Conservation (phyloP, 345 rosid species). For the Pugionium cornutum region DNA sequence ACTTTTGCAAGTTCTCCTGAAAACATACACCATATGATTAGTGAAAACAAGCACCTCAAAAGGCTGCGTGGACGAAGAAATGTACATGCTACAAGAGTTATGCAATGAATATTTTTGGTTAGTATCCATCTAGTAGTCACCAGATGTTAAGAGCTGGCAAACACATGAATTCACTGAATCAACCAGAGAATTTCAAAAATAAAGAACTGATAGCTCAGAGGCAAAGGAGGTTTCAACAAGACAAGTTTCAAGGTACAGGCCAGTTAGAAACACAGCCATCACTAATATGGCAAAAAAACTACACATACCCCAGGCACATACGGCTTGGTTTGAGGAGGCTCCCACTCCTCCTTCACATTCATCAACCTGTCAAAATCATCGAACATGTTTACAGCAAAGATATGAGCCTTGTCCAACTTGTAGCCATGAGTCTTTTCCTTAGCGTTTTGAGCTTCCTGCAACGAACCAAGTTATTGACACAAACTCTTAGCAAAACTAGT, state of each 20-base stretch:
- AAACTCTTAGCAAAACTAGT: not conserved
- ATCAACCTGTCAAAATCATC: slow-evolving; percentile 78
- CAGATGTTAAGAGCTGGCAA: not conserved
- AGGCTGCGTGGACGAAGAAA: not conserved
- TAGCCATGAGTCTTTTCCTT: slow-evolving; percentile 72
- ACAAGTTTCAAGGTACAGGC: not conserved
- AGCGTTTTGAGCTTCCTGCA: slow-evolving; percentile 93
- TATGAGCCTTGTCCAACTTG: slow-evolving; percentile 49
- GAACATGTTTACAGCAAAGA: slow-evolving; percentile 79
- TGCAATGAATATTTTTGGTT: not conserved
- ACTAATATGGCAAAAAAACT: slow-evolving; percentile 8
- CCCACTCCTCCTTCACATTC: slow-evolving; percentile 92
- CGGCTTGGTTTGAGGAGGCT: slow-evolving; percentile 74
- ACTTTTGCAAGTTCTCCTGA: slow-evolving; percentile 92
- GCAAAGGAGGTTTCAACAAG: not conserved
- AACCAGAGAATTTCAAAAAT: not conserved
- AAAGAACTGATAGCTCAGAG: not conserved
- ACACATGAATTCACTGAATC: slow-evolving; percentile 10
- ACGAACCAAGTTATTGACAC: not conserved
- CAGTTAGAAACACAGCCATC: not conserved
- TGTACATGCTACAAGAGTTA: not conserved
- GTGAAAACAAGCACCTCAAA: not conserved
- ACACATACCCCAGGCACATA: slow-evolving; percentile 76
- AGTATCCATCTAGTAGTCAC: not conserved
- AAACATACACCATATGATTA: not conserved